Base-by-base conservation (phyloP, 208 protist genomes). In the Crithidia acanthocephali region DNA sequence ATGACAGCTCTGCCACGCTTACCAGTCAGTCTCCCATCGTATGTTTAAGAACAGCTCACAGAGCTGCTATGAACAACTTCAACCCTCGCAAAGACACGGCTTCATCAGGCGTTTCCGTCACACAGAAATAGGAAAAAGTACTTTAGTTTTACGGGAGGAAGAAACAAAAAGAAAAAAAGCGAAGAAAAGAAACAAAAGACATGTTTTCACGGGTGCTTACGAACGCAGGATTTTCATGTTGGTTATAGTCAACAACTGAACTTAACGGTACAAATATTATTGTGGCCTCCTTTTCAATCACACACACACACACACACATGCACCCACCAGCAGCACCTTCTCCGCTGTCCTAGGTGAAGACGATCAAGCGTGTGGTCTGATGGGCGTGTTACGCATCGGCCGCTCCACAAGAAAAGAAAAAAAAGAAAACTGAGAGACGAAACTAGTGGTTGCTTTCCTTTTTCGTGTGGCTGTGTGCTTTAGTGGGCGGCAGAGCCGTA, bases 401-500 rank as follows among this genome's bases (percentile, higher is more conserved):
- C n/a, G n/a, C n/a, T n/a, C n/a, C n/a, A n/a, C n/a, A n/a, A n/a
- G n/a, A n/a, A n/a, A n/a, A 48, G 18, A n/a, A 6, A 48, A 22
- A 48, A 48, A 48, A 9, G 16, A 9, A 48, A 48, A 48, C 44
- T 15, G 28, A 18, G 52, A 55, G 25, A 8, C 18, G 5, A 2
- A 13, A 2, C 6, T 30, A 25, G 25, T 55, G 50, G 25, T 44
- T 7, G 30, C 55, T 7, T 50, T 20, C 18, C 27, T 61, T 30
- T 61, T 47, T 18, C 45, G 9, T 13, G 2, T 44, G 44, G 44
- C 33, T 47, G 1, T 23, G 13, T 52, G 27, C 3, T 37, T 58
- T 42, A 64, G 28, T 58, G 57, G 13, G 32, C 22, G 25, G 59
- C 56, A 23, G 72, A 66, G 25, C 72, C 72, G 59, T 78, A 78